phyloP scores from a whole-genome alignment of 768 basidiomycete species.

The Lactifluus subvellereus region DNA sequence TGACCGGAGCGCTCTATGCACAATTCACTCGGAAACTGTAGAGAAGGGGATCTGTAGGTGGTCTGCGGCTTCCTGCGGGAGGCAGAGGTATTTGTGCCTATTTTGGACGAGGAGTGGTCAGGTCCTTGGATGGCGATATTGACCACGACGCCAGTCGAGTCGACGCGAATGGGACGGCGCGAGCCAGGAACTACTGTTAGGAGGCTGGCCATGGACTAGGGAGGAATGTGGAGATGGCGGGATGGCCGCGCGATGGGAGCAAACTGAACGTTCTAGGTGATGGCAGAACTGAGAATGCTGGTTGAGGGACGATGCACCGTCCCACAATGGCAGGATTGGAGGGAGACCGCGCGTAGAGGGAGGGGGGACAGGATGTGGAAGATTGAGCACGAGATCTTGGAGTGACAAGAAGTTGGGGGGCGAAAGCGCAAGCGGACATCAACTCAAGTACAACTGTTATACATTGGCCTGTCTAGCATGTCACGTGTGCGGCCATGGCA shows the following conservation, averaged over 20 bases:
- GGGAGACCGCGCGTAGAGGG: constrained; percentile 3
- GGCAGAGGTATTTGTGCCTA: constrained; percentile 7
- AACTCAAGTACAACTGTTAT: not conserved
- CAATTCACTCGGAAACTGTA: constrained; percentile 17
- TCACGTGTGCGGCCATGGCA: constrained; percentile 7
- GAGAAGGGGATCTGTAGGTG: constrained; percentile 24
- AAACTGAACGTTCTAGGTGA: not conserved
- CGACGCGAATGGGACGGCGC: constrained; percentile 24
- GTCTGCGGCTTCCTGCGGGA: constrained; percentile 23
- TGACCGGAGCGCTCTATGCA: constrained; percentile 24
- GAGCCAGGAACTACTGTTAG: constrained; percentile 23
- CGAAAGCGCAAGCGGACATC: not conserved
- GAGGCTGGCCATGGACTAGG: constrained; percentile 16
- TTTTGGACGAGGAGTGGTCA: constrained; percentile 16
- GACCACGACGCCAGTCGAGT: constrained; percentile 20
- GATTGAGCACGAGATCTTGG: not conserved
- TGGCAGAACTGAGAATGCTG: not conserved
- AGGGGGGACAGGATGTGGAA: not conserved
- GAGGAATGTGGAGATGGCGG: not conserved
- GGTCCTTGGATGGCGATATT: constrained; percentile 15
- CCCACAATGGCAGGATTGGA: not conserved
- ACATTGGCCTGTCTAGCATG: constrained; percentile 2
- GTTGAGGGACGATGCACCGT: not conserved
- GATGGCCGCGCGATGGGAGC: not conserved
- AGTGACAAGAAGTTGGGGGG: not conserved